A percentile compares a stretch with the other conserved stretches of the same genome.
Evolutionary conservation across 2,329 filamentous ascomycete species (phyloP).

Genomic region (Aureobasidium subglaciale): DNA sequence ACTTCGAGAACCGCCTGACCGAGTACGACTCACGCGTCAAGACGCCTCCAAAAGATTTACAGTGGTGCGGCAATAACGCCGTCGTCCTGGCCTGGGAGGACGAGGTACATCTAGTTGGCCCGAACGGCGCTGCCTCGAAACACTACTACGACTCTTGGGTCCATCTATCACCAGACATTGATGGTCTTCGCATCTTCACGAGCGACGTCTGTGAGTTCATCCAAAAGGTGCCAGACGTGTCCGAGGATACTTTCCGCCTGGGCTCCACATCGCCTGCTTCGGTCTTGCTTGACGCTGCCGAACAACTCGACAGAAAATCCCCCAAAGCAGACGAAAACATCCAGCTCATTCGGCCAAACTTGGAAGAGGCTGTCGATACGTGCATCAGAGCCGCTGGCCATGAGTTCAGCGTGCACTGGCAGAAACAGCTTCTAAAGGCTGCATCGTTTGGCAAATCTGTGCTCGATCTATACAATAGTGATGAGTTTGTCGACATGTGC

Average conservation of each 20-base stretch:
- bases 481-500: conserved; percentile 98
- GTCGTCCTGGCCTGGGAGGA: conserved; percentile 95
- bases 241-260: conserved; percentile 77
- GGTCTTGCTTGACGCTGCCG: conserved; percentile 86
- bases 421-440: conserved; percentile 91
- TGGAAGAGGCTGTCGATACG: conserved; percentile 87
- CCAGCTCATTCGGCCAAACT: conserved; percentile 77
- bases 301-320: conserved; percentile 84
- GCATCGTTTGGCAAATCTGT: conserved; percentile 98
- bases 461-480: conserved; percentile 92
- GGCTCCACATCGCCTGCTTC: conserved; percentile 84
- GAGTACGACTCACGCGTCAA: conserved; percentile 85
- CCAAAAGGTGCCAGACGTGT: conserved; percentile 71
- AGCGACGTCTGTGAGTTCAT: conserved; percentile 96
- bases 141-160: conserved; percentile 83
- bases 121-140: conserved; percentile 65
- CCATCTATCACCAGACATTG: conserved; percentile 78
- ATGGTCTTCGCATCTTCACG: conserved; percentile 84
- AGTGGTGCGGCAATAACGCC: conserved; percentile 95
- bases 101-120: conserved; percentile 88
- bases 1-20: conserved; percentile 86
- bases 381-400: conserved; percentile 91
- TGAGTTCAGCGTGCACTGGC: conserved; percentile 85
- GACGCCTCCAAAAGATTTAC: conserved; percentile 77
- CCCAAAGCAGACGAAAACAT: conserved; percentile 98